Evolutionary conservation across 495 filamentous ascomycete genomes (phyloP).

Genomic region (Opeltia flavorubescens): DNA sequence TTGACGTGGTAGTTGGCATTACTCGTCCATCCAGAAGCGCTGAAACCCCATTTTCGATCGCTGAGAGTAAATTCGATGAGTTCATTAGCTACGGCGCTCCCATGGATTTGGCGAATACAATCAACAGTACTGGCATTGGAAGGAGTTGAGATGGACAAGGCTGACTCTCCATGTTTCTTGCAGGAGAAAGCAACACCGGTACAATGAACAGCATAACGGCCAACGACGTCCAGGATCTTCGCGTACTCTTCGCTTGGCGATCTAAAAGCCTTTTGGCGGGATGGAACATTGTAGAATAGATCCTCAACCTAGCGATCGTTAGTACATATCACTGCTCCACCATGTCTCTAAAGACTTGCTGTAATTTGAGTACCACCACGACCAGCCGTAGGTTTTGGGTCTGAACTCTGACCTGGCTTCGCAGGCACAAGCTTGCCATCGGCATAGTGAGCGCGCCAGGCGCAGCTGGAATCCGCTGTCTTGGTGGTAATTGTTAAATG

Average conservation of each 20-base stretch:
- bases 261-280: slow-evolving; percentile 74
- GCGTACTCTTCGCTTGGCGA: slow-evolving; percentile 92
- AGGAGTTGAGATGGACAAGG: slow-evolving; percentile 64
- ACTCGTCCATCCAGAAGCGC: slow-evolving; percentile 64
- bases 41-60: slow-evolving; percentile 72
- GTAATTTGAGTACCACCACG: slow-evolving; percentile 94
- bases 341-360: slow-evolving; percentile 26
- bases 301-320: slow-evolving; percentile 58
- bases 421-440: slow-evolving; percentile 71
- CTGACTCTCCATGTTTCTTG: slow-evolving; percentile 87
- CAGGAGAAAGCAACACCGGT: slow-evolving; percentile 82
- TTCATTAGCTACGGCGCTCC: slow-evolving; percentile 76
- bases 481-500: slow-evolving; percentile 91
- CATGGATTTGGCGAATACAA: slow-evolving; percentile 82
- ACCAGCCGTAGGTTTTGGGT: slow-evolving; percentile 80
- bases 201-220: slow-evolving; percentile 92
- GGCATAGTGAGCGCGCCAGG: slow-evolving; percentile 77
- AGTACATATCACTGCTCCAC: slow-evolving; percentile 1
- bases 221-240: slow-evolving; percentile 92
- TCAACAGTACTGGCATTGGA: slow-evolving; percentile 57
- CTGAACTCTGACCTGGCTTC: slow-evolving; percentile 82
- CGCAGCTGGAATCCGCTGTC: slow-evolving; percentile 76
- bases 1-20: slow-evolving; percentile 97
- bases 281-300: slow-evolving; percentile 92
- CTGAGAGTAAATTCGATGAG: slow-evolving; percentile 61